Evolutionary conservation across 2,329 filamentous ascomycete species (phyloP).

Genomic region (Aureobasidium uvarum): DNA sequence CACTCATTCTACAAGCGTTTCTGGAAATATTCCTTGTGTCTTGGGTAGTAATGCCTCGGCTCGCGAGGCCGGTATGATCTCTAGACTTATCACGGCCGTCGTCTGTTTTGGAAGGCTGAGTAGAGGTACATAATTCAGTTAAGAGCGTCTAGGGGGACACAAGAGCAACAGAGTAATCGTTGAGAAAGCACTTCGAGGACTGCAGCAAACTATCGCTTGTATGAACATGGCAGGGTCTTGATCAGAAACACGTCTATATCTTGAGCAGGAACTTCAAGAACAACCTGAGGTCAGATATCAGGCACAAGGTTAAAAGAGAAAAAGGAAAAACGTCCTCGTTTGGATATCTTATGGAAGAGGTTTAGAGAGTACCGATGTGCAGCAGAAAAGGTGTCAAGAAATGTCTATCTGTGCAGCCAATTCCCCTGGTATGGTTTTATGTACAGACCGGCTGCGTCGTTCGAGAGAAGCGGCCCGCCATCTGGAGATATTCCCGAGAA

Average conservation of each 20-base stretch:
- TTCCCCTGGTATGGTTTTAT: slow-evolving; percentile 15
- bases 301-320: not conserved
- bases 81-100: too few species aligned
- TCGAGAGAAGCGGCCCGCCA: not conserved
- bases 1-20: not conserved
- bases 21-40: too few species aligned
- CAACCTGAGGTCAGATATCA: not conserved
- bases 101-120: too few species aligned
- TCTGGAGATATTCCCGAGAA: slow-evolving; percentile 2
- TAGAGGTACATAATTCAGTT: too few species aligned
- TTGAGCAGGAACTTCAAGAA: not conserved
- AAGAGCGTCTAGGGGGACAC: too few species aligned
- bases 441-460: slow-evolving; percentile 26
- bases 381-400: slow-evolving; percentile 11
- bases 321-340: slow-evolving; percentile 11
- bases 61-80: too few species aligned
- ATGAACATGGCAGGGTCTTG: too few species aligned
- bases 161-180: too few species aligned
- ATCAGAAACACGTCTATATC: not conserved
- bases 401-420: slow-evolving; percentile 13
- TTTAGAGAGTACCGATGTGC: slow-evolving; percentile 5
- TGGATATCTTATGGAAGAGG: slow-evolving; percentile 17
- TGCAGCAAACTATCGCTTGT: too few species aligned
- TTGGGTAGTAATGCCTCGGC: too few species aligned
- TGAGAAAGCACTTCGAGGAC: too few species aligned